Evolutionary conservation across 306 rosid species (phyloP).

Genomic region (Crotalaria pallida): DNA sequence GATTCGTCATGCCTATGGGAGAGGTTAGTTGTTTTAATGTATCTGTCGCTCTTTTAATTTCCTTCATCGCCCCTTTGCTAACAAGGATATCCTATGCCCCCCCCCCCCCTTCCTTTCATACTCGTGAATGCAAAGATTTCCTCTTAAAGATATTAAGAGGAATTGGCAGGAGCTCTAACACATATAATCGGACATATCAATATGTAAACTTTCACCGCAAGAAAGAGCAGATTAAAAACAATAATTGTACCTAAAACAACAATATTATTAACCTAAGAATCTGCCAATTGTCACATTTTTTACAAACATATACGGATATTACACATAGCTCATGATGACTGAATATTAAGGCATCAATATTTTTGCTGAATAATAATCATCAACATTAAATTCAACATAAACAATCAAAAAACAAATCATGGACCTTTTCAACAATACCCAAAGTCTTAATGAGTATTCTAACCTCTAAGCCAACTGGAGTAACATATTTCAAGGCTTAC

Average conservation of each 20-base stretch:
- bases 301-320: background rate
- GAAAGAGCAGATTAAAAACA: no score
- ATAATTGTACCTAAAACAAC: background rate
- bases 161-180: background rate
- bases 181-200: no score
- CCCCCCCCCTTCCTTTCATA: background rate
- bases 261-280: background rate
- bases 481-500: slow-evolving; percentile 29
- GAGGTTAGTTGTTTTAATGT: background rate
- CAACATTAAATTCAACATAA: background rate
- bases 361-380: background rate
- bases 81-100: background rate
- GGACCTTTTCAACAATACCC: background rate
- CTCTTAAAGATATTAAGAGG: background rate
- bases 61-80: background rate
- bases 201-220: no score
- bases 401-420: background rate
- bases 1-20: background rate
- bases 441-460: background rate
- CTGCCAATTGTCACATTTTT: background rate
- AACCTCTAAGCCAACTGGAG: background rate
- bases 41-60: background rate
- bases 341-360: background rate
- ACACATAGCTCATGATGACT: background rate
- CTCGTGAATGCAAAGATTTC: background rate